Evolutionary conservation across 2,329 filamentous ascomycete species (phyloP), one percentile per base, ranked within the genome.

Genomic region (Aureobasidium sp.): DNA sequence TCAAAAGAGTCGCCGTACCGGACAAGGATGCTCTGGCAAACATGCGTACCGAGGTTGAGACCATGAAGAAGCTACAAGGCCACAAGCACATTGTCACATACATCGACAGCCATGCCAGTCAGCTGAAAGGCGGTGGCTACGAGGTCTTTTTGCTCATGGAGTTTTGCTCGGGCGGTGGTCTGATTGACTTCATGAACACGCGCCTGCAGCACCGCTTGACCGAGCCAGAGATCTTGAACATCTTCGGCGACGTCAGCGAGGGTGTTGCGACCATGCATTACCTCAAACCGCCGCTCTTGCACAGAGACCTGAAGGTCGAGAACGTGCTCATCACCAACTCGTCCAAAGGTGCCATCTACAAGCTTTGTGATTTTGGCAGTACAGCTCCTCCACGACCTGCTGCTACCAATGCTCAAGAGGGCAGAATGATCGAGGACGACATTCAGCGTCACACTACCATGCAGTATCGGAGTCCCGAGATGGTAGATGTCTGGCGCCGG

Each of bases 181-280:
- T 99, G 72, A 99, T 99, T 73, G 94, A 99, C 77, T 99, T 97
- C 74, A 99, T 99, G 94, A 99, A 99, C 77, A 99, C 94, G 39
- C 86, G 94, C 59, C 79, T 99, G 69, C 94, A 99, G 77, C 92
- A 99, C 74, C 89, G 94, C 55, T 81, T 99, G 75, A 99, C 93
- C 39, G 94, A 99, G 78, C 93, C 94, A 54, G 94, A 99, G 79
- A 96, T 99, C 68, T 79, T 99, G 69, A 89, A 92, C 78, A 97
- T 99, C 75, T 97, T 99, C 77, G 88, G 88, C 57, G 94, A 99
- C 73, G 90, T 97, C 61, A 89, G 92, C 52, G 93, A 97, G 77
- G 94, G 94, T 41, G 91, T 99, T 48, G 94, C 94, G 34, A 96
- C 91, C 74, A 99, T 99, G 94, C 94, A 99, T 77, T 99, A 99